Evolutionary conservation across 1,284 basidiomycete species (phyloP), one percentile per base, ranked within the genome.

Genomic region (Serendipita sp.): DNA sequence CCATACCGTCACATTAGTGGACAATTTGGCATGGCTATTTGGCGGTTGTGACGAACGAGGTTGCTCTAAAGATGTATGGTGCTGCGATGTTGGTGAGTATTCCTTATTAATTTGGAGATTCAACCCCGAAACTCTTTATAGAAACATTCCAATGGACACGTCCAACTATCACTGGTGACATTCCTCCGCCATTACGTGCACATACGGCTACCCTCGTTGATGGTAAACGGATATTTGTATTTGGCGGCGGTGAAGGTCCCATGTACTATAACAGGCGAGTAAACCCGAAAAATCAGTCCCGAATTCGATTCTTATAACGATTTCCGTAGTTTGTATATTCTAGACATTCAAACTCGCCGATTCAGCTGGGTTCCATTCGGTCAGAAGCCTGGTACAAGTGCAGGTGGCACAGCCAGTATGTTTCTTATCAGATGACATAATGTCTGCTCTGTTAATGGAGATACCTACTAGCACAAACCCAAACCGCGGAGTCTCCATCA

Each of bases 71-170:
- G 89, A 92, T 61, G 79, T 93, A 1, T 91, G 88, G 69, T 89
- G 84, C 68, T 92, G 94, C 69, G 91, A 95, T 72, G 89, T 83
- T 2, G 87, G 88, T 88, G 64, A 67, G 82, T 73, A 3, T 1
- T 13, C 29, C 47, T 8, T 49, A 26, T 42, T 34, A 55, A 45
- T 49, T 35, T 53, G 53, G 30, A 43, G 62, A 38, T 38, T 38
- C 6, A 38, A 35, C 3, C 60, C 49, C 32, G 17, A 42, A 1
- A 41, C 22, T 13, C 44, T n/a, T 64, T 43, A 34, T 65, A 91
- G 92, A 94, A 73, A 92, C 90, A 41, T 88, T 93, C 82, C 85
- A 90, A 71, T 96, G 93, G 93, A 82, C 83, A 0, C 82, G 84
- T 64, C 83, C 89, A 0, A 83, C 87, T 30, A 85, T 84, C 35